These are phyloP conservation scores for Blastobotrys capitulatus DNA, from an alignment of 1,139 yeast species.

Conservation along the genomic window DNA sequence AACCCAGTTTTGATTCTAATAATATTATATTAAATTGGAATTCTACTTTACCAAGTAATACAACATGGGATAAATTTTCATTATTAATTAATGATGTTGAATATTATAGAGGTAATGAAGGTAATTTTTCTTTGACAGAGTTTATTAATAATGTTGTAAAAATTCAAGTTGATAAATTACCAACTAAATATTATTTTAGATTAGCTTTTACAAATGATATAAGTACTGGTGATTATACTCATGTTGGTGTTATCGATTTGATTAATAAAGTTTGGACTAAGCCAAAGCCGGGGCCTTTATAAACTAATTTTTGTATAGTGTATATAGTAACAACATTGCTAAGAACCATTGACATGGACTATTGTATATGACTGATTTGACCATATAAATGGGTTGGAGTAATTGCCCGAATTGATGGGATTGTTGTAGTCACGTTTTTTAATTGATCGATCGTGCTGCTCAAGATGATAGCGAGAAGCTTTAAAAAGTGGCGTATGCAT, in stretches of 20 bases:
- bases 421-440: too few species aligned
- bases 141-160: conserved; percentile 20
- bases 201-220: conserved; percentile 25
- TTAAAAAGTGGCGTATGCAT: too few species aligned
- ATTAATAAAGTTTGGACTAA: not conserved
- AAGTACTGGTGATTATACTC: conserved; percentile 27
- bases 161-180: conserved; percentile 1
- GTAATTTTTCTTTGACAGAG: conserved; percentile 25
- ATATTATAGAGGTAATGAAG: conserved; percentile 48
- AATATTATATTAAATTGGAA: conserved; percentile 3
- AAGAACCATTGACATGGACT: not conserved
- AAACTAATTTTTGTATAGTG: too few species aligned
- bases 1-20: conserved; percentile 19
- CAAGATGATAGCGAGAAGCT: too few species aligned
- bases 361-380: not conserved
- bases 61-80: conserved; percentile 45
- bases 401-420: too few species aligned
- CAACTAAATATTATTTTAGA: conserved; percentile 21
- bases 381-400: too few species aligned
- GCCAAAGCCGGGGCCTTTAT: conserved; percentile 8
- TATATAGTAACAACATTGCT: too few species aligned
- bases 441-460: too few species aligned
- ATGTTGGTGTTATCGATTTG: conserved; percentile 22
- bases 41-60: not conserved
- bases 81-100: conserved; percentile 77